A percentile compares a stretch with the other conserved stretches of the same genome.
Evolutionary conservation across 805 yeast genomes (phyloP).

Genomic region (Novakomyces olei): DNA sequence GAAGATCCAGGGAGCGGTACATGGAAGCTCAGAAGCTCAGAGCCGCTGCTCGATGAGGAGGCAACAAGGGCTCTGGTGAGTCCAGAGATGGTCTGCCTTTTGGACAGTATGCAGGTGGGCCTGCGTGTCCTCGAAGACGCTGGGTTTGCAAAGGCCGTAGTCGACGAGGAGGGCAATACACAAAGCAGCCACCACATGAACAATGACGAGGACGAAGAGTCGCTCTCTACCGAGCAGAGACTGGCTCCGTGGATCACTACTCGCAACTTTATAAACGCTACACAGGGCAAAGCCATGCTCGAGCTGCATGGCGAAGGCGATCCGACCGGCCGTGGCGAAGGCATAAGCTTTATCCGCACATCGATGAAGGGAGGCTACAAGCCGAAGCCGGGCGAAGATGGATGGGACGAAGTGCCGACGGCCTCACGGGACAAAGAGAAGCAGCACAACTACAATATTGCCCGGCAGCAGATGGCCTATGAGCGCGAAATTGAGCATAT

Average conservation of each 20-base stretch:
- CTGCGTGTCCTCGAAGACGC: constrained; percentile 70
- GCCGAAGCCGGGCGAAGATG: constrained; percentile 18
- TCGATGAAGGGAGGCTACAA: constrained; percentile 88
- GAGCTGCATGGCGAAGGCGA: constrained; percentile 90
- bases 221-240: constrained; percentile 50
- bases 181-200: too few species aligned
- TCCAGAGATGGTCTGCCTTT: constrained; percentile 72
- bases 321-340: constrained; percentile 77
- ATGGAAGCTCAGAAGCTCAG: constrained; percentile 66
- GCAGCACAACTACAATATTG: constrained; percentile 58
- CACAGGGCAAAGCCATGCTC: constrained; percentile 92
- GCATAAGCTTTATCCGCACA: constrained; percentile 66
- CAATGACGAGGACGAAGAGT: constrained; percentile 20
- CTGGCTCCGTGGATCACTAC: constrained; percentile 89
- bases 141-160: constrained; percentile 27
- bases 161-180: constrained; percentile 19
- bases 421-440: constrained; percentile 23
- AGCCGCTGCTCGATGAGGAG: constrained; percentile 50
- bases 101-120: constrained; percentile 89
- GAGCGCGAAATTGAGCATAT: constrained; percentile 74
- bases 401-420: constrained; percentile 17
- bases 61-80: constrained; percentile 60
- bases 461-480: constrained; percentile 71
- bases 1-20: constrained; percentile 90
- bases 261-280: constrained; percentile 72